A percentile compares a stretch with the other conserved stretches of the same genome.
Conservation (phyloP, 1,284 basidiomycete species). For the Pseudozyma thailandica region DNA sequence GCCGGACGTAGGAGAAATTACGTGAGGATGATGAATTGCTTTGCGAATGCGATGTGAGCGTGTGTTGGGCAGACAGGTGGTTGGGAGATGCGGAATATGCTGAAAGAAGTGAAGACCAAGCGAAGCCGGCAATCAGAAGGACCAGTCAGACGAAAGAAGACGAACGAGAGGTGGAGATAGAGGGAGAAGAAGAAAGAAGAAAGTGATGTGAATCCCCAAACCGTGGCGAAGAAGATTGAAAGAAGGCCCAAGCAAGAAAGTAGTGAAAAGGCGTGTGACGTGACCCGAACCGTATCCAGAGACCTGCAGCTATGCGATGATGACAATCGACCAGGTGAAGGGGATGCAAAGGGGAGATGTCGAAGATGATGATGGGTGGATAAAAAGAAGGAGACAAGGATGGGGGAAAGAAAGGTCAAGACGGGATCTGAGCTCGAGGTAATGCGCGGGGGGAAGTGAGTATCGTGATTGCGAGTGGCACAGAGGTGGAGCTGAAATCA, state of each 20-base stretch:
- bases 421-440: too few species aligned
- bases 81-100: neutral
- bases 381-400: too few species aligned
- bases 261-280: neutral
- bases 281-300: conserved; percentile 9
- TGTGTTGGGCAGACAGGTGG: neutral
- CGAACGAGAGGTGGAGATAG: neutral
- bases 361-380: neutral
- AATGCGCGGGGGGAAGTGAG: too few species aligned
- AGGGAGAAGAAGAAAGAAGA: too few species aligned
- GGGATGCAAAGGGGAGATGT: neutral
- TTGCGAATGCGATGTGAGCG: neutral
- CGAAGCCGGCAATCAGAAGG: neutral
- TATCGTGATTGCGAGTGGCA: too few species aligned
- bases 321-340: neutral
- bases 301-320: conserved; percentile 1
- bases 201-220: neutral
- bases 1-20: too few species aligned
- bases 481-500: too few species aligned
- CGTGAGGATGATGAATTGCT: too few species aligned
- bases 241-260: neutral
- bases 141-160: neutral
- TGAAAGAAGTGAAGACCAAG: neutral
- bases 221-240: conserved; percentile 2
- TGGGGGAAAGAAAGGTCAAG: too few species aligned